Evolutionary conservation across 2,329 filamentous ascomycete species (phyloP).

Genomic region (Colletotrichum trifolii): DNA sequence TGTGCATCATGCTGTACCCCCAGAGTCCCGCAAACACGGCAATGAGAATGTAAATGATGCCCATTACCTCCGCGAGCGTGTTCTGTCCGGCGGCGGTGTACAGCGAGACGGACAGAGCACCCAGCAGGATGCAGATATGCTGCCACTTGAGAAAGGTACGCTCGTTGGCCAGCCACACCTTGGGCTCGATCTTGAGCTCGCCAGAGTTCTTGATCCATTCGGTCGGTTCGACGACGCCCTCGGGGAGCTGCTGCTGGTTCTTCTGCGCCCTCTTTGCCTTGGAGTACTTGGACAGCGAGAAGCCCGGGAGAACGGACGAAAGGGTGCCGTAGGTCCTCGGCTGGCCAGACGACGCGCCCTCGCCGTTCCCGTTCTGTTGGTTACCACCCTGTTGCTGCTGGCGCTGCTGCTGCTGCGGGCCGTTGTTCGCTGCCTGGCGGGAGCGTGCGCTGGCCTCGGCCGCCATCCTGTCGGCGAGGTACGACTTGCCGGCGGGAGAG

Average conservation of each 20-base stretch:
- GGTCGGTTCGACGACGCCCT: conserved; percentile 86
- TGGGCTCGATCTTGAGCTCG: conserved; percentile 91
- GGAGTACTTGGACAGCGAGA: conserved; percentile 84
- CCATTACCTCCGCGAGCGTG: conserved; percentile 79
- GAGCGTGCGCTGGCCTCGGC: conserved; percentile 53
- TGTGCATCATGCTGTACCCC: conserved; percentile 87
- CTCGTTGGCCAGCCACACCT: conserved; percentile 99
- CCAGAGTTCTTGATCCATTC: conserved; percentile 96
- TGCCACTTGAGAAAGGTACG: conserved; percentile 99
- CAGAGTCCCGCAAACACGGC: conserved; percentile 86
- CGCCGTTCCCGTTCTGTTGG: conserved; percentile 45
- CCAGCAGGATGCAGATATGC: conserved; percentile 90
- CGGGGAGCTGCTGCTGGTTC: conserved; percentile 72
- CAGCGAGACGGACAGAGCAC: conserved; percentile 82
- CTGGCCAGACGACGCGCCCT: conserved; percentile 42
- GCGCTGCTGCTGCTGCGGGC: conserved; percentile 41
- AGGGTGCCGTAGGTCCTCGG: conserved; percentile 64
- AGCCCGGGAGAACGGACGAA: conserved; percentile 81
- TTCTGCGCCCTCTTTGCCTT: conserved; percentile 62
- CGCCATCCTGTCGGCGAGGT: conserved; percentile 66
- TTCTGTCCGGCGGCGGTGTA: conserved; percentile 90
- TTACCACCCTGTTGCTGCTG: conserved; percentile 48
- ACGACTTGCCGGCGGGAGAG: conserved; percentile 76
- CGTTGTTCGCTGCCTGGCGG: conserved; percentile 39
- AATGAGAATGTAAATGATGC: conserved; percentile 84